Evolutionary conservation across 441 rosid genomes (phyloP).

Genomic region (Daphne laureola): DNA sequence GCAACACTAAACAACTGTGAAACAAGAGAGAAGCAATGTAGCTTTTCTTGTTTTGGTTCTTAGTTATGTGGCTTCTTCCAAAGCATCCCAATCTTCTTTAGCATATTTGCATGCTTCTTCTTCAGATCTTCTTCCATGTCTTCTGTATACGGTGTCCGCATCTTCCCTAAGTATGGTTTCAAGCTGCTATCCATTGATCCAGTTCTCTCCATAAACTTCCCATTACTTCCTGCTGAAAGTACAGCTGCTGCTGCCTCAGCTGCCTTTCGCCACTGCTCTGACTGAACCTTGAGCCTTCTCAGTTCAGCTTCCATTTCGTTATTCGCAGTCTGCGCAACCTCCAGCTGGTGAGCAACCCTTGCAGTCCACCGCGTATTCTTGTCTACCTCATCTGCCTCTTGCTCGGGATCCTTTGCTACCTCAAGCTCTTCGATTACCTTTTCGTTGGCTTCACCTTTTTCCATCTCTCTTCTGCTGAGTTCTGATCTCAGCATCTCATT

Average conservation of each 20-base stretch:
- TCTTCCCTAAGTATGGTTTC: conserved; percentile 28
- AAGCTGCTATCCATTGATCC: conserved; percentile 40
- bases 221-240: conserved; percentile 55
- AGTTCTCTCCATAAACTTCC: conserved; percentile 43
- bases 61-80: conserved; percentile 76
- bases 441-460: conserved; percentile 14
- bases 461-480: conserved; percentile 31
- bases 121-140: conserved; percentile 45
- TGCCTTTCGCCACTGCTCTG: conserved; percentile 86
- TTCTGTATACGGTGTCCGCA: conserved; percentile 42
- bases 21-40: conserved; percentile 9
- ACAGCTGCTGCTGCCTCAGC: conserved; percentile 69
- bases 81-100: conserved; percentile 64
- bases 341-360: conserved; percentile 55
- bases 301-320: conserved; percentile 53
- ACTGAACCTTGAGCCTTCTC: conserved; percentile 66
- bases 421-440: conserved; percentile 24
- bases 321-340: conserved; percentile 51
- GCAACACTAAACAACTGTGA: not conserved
- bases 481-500: conserved; percentile 43
- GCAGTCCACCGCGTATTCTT: conserved; percentile 44
- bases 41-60: conserved; percentile 13
- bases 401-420: conserved; percentile 39
- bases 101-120: conserved; percentile 67
- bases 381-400: conserved; percentile 65